These are phyloP conservation scores for Oldenlandia corymbosa DNA, from an alignment of 257 asterid genomes.

Conservation along the genomic window DNA sequence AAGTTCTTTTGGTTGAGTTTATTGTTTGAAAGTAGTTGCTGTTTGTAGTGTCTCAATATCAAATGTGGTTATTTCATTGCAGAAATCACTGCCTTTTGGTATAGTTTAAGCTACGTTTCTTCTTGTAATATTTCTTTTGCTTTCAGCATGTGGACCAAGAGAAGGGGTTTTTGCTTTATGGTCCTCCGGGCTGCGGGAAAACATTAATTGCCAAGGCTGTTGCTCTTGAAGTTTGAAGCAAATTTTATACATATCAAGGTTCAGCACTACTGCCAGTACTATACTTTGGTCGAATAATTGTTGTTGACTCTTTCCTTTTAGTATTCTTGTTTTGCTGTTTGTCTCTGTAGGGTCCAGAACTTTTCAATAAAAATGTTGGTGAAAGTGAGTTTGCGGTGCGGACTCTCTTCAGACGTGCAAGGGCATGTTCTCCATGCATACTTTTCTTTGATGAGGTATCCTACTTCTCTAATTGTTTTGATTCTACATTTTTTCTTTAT, in stretches of 20 bases:
- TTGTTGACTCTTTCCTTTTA: slow-evolving; percentile 11
- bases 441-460: slow-evolving; percentile 89
- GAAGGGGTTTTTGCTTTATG: slow-evolving; percentile 86
- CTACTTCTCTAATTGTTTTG: slow-evolving; percentile 4
- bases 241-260: slow-evolving; percentile 91
- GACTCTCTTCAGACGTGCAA: slow-evolving; percentile 79
- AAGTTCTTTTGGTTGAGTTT: not conserved
- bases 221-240: slow-evolving; percentile 89
- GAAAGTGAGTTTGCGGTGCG: slow-evolving; percentile 87
- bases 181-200: slow-evolving; percentile 99
- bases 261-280: too few species aligned
- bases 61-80: not conserved
- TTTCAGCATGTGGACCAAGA: slow-evolving; percentile 60
- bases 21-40: not conserved
- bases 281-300: slow-evolving; percentile 4
- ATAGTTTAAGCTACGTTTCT: too few species aligned
- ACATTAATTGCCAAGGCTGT: slow-evolving; percentile 95
- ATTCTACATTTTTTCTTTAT: not conserved
- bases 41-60: not conserved
- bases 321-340: slow-evolving; percentile 10
- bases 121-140: not conserved
- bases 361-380: slow-evolving; percentile 85
- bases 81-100: slow-evolving; percentile 5
- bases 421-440: slow-evolving; percentile 91
- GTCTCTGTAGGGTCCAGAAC: slow-evolving; percentile 74